Base-by-base conservation (phyloP, 352 stramenopile species). In the Globisporangium alternatum region DNA sequence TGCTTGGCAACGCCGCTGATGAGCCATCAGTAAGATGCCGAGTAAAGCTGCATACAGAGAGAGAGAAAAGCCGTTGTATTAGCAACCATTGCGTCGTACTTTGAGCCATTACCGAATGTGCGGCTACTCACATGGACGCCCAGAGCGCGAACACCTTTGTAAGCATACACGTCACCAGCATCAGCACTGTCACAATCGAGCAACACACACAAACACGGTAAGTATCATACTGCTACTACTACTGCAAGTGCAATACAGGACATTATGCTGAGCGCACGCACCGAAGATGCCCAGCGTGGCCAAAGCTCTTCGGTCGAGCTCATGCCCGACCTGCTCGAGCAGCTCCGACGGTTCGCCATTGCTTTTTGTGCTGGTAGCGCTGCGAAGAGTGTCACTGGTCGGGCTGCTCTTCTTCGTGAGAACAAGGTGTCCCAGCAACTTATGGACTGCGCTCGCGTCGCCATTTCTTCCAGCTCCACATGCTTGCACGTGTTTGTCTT, bases 321-420 rank as follows among this genome's bases (percentile, higher is more conserved):
- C 55, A 8, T 57, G 62, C 0, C 55, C 56, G 56, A 68, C 41
- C 25, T 65, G 56, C 35, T 59, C 44, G 19, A 68, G 62, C 44
- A 57, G 44, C 22, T 52, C 56, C 1, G 37, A 33, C 15, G 22
- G 41, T 3, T 37, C 48, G 45, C 31, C 59, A 25, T 52, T 35
- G 21, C 15, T 13, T 28, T 13, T 39, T 9, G 45, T 17, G 31
- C 33, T 31, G 17, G 13, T 9, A 7, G n/a, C 39, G 5, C 43
- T 22, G 43, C 43, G 41, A 9, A 47, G 4, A 5, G 41, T 15
- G 17, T n/a, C 41, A 7, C 41, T 47, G 13, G 52, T 35, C 2
- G 15, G 39, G 1, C 39, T 22, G 17, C 25, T 19, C 10, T 15
- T 19, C 10, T 15, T 59, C n/a, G 13, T 52, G 22, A 33, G 19